Evolutionary conservation across 805 yeast genomes (phyloP), one percentile per base, ranked within the genome.

Genomic region (Candida pseudoglaebosa): DNA sequence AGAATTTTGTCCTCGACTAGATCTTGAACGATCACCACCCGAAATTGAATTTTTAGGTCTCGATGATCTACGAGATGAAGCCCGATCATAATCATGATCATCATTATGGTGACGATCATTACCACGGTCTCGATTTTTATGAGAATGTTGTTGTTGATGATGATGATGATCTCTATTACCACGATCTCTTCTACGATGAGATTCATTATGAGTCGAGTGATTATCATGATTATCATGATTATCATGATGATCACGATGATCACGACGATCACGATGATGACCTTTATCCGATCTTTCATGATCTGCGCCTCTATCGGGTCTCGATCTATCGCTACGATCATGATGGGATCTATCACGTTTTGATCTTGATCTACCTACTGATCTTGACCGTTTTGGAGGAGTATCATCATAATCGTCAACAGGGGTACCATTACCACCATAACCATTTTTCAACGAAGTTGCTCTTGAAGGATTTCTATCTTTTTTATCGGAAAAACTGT

Each of bases 331-430:
- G 19, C 35, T 13, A 17, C 35, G 24, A 32, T 20, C 32, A 8
- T 15, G 30, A 8, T n/a, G 14, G 6, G 7, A n/a, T 12, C 30
- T n/a, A 15, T 29, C 35, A 17, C 35, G 16, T 32, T 24, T 32
- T 6, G 35, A 32, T 9, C 5, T 30, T 9, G 33, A 30, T 16
- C 19, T 30, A 9, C 35, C 35, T 6, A 32, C 35, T 6, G 35
- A 32, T 32, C 34, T 30, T 16, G 20, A 16, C 15, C 35, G 15
- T 32, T 24, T 32, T 18, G 35, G 24, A 19, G 35, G 35, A 6
- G 6, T 8, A 6, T 32, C 35, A 4, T 32, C 35, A 21, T 32
- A 17, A 13, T 32, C 35, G 15, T 32, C 24, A 24, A n/a, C n/a
- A n/a, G n/a, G n/a, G n/a, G n/a, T n/a, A n/a, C n/a, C n/a, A n/a